phyloP scores from a whole-genome alignment of 192 early-diverging fungal genomes.

The Coemansia erecta region DNA sequence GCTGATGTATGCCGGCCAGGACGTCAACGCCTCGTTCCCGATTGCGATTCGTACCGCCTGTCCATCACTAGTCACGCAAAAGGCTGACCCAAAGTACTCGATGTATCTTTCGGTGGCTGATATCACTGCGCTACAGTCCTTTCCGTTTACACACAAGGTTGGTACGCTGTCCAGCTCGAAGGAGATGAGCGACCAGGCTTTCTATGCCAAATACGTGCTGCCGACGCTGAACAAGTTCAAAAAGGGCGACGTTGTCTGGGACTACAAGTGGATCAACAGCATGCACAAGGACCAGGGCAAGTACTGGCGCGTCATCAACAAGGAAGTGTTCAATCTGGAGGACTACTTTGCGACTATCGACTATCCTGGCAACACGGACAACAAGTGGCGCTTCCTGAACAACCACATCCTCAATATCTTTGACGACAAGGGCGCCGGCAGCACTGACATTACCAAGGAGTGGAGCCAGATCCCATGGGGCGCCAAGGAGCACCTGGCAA shows the following conservation, averaged over 20 bases:
- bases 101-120: constrained; percentile 32
- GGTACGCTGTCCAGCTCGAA: constrained; percentile 31
- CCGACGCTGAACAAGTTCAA: constrained; percentile 42
- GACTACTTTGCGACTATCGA: constrained; percentile 54
- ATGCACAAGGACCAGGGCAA: constrained; percentile 54
- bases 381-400: constrained; percentile 27
- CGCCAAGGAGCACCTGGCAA: constrained; percentile 33
- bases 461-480: constrained; percentile 45
- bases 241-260: constrained; percentile 64
- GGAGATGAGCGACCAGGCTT: constrained; percentile 38
- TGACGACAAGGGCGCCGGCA: constrained; percentile 52
- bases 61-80: constrained; percentile 37
- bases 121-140: constrained; percentile 33
- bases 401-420: constrained; percentile 58
- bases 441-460: constrained; percentile 42
- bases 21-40: constrained; percentile 62
- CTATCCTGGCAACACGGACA: constrained; percentile 33
- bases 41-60: constrained; percentile 60
- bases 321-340: constrained; percentile 65
- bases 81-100: constrained; percentile 28
- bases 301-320: constrained; percentile 63
- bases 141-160: constrained; percentile 37
- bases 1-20: constrained; percentile 52
- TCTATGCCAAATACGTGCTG: constrained; percentile 30
- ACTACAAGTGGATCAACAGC: constrained; percentile 56